Evolutionary conservation across 305 asterid genomes (phyloP).

Genomic region (Fraxinus latifolia): DNA sequence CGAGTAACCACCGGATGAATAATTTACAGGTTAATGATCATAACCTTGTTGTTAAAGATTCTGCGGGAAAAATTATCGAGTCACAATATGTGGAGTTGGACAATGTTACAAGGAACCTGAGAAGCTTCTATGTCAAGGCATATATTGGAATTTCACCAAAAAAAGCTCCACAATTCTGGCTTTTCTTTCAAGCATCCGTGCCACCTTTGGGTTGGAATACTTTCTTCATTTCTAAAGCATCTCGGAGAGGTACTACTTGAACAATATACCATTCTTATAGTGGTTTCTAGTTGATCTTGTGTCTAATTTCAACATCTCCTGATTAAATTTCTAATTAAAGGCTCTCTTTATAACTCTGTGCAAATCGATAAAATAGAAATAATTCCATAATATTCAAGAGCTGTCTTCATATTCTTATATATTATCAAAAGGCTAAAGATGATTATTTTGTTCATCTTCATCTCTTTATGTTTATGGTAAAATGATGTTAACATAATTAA

Average conservation of each 20-base stretch:
- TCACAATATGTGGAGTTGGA: conserved; percentile 62
- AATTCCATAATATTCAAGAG: neutral
- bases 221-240: conserved; percentile 52
- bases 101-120: conserved; percentile 47
- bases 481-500: neutral
- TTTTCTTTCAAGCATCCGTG: conserved; percentile 55
- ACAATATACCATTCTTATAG: neutral
- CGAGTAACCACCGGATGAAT: conserved; percentile 7
- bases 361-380: neutral
- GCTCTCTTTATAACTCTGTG: neutral
- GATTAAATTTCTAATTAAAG: neutral
- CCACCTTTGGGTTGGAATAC: conserved; percentile 76
- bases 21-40: conserved; percentile 56
- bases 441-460: neutral
- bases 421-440: neutral
- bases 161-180: conserved; percentile 57
- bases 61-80: conserved; percentile 44
- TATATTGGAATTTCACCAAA: conserved; percentile 52
- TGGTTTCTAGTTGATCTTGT: neutral
- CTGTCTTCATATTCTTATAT: neutral
- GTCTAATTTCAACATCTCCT: neutral
- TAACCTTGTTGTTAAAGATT: conserved; percentile 58
- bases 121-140: conserved; percentile 61
- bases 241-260: conserved; percentile 37
- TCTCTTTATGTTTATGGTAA: neutral